Evolutionary conservation across 208 protist genomes (phyloP).

Genomic region (Trypanosoma conorhini): DNA sequence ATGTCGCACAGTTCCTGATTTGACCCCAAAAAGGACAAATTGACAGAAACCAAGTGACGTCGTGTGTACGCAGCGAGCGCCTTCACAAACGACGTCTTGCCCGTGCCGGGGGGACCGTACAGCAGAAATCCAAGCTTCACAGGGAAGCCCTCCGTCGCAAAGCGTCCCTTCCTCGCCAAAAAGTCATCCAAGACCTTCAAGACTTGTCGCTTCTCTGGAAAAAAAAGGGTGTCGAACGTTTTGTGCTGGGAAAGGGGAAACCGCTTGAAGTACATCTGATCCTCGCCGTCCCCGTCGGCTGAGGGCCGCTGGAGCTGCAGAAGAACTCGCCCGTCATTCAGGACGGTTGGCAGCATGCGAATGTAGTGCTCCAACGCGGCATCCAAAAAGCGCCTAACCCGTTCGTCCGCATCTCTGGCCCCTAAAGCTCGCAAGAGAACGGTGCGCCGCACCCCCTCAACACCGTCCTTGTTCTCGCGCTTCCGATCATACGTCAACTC

Average conservation of each 20-base stretch:
- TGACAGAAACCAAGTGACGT: slow-evolving; percentile 81
- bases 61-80: slow-evolving; percentile 99
- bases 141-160: slow-evolving; percentile 83
- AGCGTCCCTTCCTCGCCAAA: slow-evolving; percentile 64
- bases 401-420: slow-evolving; percentile 24
- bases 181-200: slow-evolving; percentile 85
- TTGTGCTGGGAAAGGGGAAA: slow-evolving; percentile 77
- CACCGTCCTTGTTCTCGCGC: slow-evolving; percentile 20
- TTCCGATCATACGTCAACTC: slow-evolving; percentile 47
- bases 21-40: slow-evolving; percentile 66
- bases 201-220: slow-evolving; percentile 63
- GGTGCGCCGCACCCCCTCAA: slow-evolving; percentile 27
- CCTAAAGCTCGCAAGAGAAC: slow-evolving; percentile 35
- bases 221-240: slow-evolving; percentile 88
- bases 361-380: slow-evolving; percentile 43
- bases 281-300: background rate
- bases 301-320: slow-evolving; percentile 49
- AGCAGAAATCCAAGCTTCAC: slow-evolving; percentile 98
- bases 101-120: slow-evolving; percentile 96
- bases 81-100: slow-evolving; percentile 98
- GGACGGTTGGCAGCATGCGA: slow-evolving; percentile 38
- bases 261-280: slow-evolving; percentile 49
- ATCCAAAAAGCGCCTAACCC: slow-evolving; percentile 46
- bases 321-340: slow-evolving; percentile 30
- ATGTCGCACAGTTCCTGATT: slow-evolving; percentile 92